Evolutionary conservation across 1,284 basidiomycete species (phyloP).

Genomic region (Meripilus lineatus): DNA sequence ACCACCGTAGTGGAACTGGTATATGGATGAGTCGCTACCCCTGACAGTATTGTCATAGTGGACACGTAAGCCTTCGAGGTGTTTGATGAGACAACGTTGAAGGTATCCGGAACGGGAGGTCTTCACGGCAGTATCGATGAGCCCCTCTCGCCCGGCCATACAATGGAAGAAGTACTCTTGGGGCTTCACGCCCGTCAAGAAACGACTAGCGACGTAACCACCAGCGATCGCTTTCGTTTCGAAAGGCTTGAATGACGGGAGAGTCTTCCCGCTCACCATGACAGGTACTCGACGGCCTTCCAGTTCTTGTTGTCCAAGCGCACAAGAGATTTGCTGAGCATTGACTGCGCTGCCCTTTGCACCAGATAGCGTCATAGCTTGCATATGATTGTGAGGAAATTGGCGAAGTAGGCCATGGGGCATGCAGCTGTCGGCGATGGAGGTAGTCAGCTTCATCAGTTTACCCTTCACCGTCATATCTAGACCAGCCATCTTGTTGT

Average conservation of each 20-base stretch:
- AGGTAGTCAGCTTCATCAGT: conserved; percentile 81
- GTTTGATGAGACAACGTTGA: conserved; percentile 98
- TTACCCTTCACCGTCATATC: conserved; percentile 90
- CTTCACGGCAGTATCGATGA: conserved; percentile 99
- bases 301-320: conserved; percentile 95
- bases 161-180: conserved; percentile 99
- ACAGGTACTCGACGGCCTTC: conserved; percentile 98
- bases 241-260: conserved; percentile 96
- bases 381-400: conserved; percentile 99
- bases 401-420: conserved; percentile 87
- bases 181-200: conserved; percentile 97
- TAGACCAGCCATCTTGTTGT: conserved; percentile 94
- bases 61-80: conserved; percentile 92
- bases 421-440: conserved; percentile 87
- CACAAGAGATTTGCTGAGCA: conserved; percentile 95
- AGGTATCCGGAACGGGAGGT: conserved; percentile 98
- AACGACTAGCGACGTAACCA: conserved; percentile 99
- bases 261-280: conserved; percentile 98
- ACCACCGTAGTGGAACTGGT: conserved; percentile 98
- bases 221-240: conserved; percentile 97
- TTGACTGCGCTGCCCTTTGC: conserved; percentile 99
- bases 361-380: conserved; percentile 97
- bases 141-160: conserved; percentile 98
- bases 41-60: conserved; percentile 99
- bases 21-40: conserved; percentile 88